Evolutionary conservation across 1,284 basidiomycete genomes (phyloP), one percentile per base, ranked within the genome.

Genomic region (Pseudozyma tsukubaensis): DNA sequence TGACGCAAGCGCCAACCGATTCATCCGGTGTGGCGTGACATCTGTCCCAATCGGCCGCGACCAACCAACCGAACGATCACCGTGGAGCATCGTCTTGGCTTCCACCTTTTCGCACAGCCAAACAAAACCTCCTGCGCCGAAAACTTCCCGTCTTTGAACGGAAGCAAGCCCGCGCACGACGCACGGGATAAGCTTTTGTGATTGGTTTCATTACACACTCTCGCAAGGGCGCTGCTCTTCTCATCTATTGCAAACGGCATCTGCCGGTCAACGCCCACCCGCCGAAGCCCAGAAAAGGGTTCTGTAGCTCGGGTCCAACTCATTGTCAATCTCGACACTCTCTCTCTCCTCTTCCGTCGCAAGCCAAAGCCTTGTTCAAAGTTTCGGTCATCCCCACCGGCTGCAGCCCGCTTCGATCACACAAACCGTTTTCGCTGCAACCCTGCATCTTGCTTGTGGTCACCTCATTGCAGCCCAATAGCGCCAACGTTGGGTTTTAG

Each of bases 191-290:
- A 57, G 65, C 54, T 62, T 53, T 57, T 24, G 21, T 37, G 44
- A 36, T 37, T 29, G 24, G 24, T 34, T 59, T 54, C 45, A 47
- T 55, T 58, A 29, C n/a, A 10, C 16, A 9, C 14, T 16, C 16
- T 6, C 16, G 12, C 6, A 35, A 48, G 34, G 35, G 48, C 40
- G 51, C 50, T 40, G 39, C 44, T 2, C 51, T 51, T 55, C 63
- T 11, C 44, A 24, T 56, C 59, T 62, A 50, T 59, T 58, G 43
- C 54, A 35, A 37, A 59, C 65, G 59, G 56, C 60, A 69, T 63
- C 67, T 59, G 67, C 60, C 59, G 56, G 32, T 48, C 60, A 59
- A 69, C 60, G 56, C 67, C 67, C 60, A 69, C 67, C 60, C 34
- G 48, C 59, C 65, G 65, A 67, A 61, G 55, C 50, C 54, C 49